phyloP scores from a whole-genome alignment of 2,329 filamentous ascomycete genomes.

The Biscogniauxia marginata region DNA sequence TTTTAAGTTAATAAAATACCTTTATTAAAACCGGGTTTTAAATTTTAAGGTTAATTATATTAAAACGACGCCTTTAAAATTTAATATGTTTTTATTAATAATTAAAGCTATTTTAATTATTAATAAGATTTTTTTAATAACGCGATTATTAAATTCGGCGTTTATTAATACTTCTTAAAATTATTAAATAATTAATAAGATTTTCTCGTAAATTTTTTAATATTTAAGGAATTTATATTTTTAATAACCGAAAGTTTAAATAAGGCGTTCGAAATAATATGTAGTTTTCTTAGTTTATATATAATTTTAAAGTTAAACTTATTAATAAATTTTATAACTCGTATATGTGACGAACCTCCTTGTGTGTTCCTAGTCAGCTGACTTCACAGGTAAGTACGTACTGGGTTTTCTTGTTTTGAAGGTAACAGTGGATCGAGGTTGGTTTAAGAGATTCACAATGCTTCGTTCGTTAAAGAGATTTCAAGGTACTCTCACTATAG shows the following conservation, averaged over 20 bases:
- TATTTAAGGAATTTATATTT: too few relatives aligned
- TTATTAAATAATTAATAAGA: neutral
- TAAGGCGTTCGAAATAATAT: slow-evolving; percentile 6
- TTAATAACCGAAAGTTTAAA: neutral
- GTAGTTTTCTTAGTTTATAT: slow-evolving; percentile 2
- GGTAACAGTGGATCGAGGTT: too few relatives aligned
- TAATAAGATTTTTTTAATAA: too few relatives aligned
- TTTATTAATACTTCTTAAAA: slow-evolving; percentile 1
- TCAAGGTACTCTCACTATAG: too few relatives aligned
- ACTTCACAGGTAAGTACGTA: too few relatives aligned
- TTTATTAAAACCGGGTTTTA: slow-evolving; percentile 2
- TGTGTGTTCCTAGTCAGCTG: too few relatives aligned
- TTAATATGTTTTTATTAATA: neutral
- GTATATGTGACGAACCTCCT: too few relatives aligned
- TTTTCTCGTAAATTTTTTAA: neutral
- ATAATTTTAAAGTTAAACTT: neutral
- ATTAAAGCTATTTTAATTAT: too few relatives aligned
- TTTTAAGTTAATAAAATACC: neutral
- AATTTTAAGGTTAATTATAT: slow-evolving; percentile 5
- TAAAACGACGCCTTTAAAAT: neutral
- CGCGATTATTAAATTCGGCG: too few relatives aligned
- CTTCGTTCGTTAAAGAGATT: too few relatives aligned
- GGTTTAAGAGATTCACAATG: too few relatives aligned
- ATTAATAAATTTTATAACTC: slow-evolving; percentile 9
- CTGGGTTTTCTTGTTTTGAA: too few relatives aligned